Conservation (phyloP, 1,284 basidiomycete species). For the Tetrapyrgos nigripes region DNA sequence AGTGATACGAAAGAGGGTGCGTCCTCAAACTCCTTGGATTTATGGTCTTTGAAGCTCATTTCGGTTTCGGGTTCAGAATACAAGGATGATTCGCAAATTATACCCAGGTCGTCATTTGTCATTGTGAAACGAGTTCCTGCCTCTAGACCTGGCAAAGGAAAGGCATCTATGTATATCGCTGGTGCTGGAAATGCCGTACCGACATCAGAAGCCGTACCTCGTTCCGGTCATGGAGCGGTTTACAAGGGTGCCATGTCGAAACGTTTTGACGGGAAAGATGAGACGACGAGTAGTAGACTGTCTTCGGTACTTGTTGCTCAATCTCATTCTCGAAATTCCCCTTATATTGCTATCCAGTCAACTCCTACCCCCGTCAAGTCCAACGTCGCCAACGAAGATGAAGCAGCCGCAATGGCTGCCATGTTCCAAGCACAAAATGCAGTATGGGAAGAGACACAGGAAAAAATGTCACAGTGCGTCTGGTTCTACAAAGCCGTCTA, state of each 20-base stretch:
- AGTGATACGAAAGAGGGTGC: conserved; percentile 83
- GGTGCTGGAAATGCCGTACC: conserved; percentile 50
- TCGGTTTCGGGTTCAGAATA: conserved; percentile 67
- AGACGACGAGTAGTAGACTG: conserved; percentile 36
- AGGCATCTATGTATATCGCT: conserved; percentile 86
- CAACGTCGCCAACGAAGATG: conserved; percentile 68
- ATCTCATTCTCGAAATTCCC: conserved; percentile 23
- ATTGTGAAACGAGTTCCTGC: conserved; percentile 92
- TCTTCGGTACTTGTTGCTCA: conserved; percentile 35
- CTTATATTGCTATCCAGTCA: conserved; percentile 33
- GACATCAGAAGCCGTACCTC: conserved; percentile 50
- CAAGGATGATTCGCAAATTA: conserved; percentile 90
- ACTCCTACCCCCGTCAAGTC: conserved; percentile 42
- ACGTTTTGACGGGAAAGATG: conserved; percentile 89
- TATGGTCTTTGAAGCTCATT: background rate
- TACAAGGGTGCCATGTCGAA: conserved; percentile 83
- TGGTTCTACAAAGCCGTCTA: conserved; percentile 48
- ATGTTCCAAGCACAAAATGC: conserved; percentile 93
- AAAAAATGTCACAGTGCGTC: conserved; percentile 96
- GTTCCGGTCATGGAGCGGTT: conserved; percentile 44
- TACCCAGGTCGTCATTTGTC: conserved; percentile 94
- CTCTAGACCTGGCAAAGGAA: conserved; percentile 88
- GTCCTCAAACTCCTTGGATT: background rate
- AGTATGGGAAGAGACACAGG: conserved; percentile 96
- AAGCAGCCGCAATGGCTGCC: conserved; percentile 89